These are phyloP conservation scores for Alternaria triticina DNA, from an alignment of 2,329 filamentous ascomycete genomes.

Conservation along the genomic window DNA sequence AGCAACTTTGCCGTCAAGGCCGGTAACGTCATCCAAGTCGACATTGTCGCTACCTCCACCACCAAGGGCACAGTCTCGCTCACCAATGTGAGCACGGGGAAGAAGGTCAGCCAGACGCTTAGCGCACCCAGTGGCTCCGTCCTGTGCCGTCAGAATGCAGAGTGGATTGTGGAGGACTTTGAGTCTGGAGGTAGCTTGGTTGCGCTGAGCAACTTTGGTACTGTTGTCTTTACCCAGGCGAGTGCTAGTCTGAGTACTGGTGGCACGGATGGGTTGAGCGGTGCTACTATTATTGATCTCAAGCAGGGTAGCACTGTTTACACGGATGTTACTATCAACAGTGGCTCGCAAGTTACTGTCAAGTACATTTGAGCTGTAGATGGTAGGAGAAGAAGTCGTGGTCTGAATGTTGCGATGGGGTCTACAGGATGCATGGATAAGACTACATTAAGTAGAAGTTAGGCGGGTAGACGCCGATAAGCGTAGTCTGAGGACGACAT, in stretches of 20 bases:
- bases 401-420: neutral
- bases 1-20: slow-evolving; percentile 52
- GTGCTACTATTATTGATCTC: neutral
- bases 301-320: slow-evolving; percentile 4
- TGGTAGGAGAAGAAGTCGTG: neutral
- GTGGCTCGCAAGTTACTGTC: slow-evolving; percentile 2
- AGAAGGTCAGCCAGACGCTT: slow-evolving; percentile 60
- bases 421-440: neutral
- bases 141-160: slow-evolving; percentile 55
- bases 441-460: too few relatives aligned
- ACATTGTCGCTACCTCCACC: slow-evolving; percentile 49
- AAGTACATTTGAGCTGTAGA: neutral
- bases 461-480: too few relatives aligned
- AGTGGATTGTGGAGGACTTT: slow-evolving; percentile 58
- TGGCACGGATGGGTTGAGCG: neutral
- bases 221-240: neutral
- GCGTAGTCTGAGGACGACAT: too few relatives aligned
- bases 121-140: slow-evolving; percentile 12
- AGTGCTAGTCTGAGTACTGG: neutral
- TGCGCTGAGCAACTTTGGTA: neutral
- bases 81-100: slow-evolving; percentile 60
- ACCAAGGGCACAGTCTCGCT: slow-evolving; percentile 56
- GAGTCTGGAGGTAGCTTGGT: neutral
- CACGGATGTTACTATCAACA: slow-evolving; percentile 4
- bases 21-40: slow-evolving; percentile 55